Percentiles rank a stretch among this genome's conserved stretches.
phyloP scores from a whole-genome alignment of 148 eudicot genomes.

The Linanthus parryae region DNA sequence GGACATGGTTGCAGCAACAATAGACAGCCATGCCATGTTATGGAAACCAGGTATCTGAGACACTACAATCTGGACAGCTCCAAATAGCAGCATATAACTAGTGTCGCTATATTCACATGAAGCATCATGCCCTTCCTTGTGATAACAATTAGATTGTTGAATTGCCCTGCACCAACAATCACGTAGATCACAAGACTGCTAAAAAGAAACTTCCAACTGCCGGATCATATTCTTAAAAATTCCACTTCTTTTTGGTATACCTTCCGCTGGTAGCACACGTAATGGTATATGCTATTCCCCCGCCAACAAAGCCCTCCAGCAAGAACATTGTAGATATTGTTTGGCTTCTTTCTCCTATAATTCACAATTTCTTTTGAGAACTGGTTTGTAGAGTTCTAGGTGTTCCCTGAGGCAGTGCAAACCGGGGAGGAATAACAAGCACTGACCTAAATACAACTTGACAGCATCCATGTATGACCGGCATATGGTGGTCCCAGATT shows the following conservation, averaged over 20 bases:
- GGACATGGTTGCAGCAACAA: constrained; percentile 56
- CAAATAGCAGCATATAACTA: constrained; percentile 46
- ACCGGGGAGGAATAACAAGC: not conserved
- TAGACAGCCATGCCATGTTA: constrained; percentile 55
- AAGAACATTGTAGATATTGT: constrained; percentile 45
- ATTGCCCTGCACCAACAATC: constrained; percentile 41
- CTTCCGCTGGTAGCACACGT: constrained; percentile 69
- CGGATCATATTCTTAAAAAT: not conserved
- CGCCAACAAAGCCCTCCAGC: constrained; percentile 48
- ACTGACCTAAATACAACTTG: constrained; percentile 35
- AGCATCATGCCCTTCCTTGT: constrained; percentile 42
- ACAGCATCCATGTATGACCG: constrained; percentile 56
- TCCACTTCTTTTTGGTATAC: constrained; percentile 13
- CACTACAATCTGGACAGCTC: constrained; percentile 39
- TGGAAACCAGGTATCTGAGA: constrained; percentile 64
- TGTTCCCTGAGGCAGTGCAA: not conserved
- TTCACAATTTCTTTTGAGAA: not conserved
- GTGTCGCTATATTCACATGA: constrained; percentile 34
- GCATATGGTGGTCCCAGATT: constrained; percentile 41
- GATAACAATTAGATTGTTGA: constrained; percentile 53
- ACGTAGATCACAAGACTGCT: not conserved
- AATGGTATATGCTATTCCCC: constrained; percentile 60
- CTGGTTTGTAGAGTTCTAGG: not conserved
- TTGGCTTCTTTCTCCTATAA: constrained; percentile 45
- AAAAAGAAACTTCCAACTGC: not conserved